phyloP scores from a whole-genome alignment of 2,329 filamentous ascomycete genomes.

The Colletotrichum gigasporum region DNA sequence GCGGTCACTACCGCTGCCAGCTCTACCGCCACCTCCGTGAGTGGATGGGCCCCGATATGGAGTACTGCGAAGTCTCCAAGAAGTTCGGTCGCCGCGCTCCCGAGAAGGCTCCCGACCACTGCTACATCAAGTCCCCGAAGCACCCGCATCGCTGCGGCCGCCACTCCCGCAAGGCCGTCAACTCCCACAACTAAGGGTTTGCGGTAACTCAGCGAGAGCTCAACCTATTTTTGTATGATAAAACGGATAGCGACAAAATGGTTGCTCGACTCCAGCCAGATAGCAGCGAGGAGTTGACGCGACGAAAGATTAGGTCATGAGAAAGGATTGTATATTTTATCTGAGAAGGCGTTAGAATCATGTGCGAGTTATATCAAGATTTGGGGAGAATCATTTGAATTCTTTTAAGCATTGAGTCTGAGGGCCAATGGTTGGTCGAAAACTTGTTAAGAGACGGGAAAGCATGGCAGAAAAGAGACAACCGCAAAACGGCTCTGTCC shows the following conservation, averaged over 20 bases:
- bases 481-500: too few relatives aligned
- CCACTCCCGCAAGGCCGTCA: conserved; percentile 49
- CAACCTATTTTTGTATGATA: not conserved
- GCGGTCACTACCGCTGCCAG: conserved; percentile 68
- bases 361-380: too few relatives aligned
- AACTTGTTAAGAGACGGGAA: too few relatives aligned
- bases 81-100: conserved; percentile 62
- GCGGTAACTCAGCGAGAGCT: too few relatives aligned
- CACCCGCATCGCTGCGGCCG: conserved; percentile 67
- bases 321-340: not conserved
- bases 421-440: too few relatives aligned
- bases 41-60: conserved; percentile 65
- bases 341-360: not conserved
- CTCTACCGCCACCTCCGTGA: conserved; percentile 69
- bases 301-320: not conserved
- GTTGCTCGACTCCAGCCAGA: not conserved
- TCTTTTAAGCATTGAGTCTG: too few relatives aligned
- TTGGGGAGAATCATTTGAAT: too few relatives aligned
- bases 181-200: not conserved
- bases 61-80: conserved; percentile 70
- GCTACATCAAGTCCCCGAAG: conserved; percentile 68
- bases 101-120: conserved; percentile 58
- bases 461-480: too few relatives aligned
- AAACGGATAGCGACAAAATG: not conserved
- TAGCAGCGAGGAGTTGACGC: not conserved